These are phyloP conservation scores for Aspergillus tubingensis DNA, from an alignment of 2,329 filamentous ascomycete genomes.

Conservation along the genomic window DNA sequence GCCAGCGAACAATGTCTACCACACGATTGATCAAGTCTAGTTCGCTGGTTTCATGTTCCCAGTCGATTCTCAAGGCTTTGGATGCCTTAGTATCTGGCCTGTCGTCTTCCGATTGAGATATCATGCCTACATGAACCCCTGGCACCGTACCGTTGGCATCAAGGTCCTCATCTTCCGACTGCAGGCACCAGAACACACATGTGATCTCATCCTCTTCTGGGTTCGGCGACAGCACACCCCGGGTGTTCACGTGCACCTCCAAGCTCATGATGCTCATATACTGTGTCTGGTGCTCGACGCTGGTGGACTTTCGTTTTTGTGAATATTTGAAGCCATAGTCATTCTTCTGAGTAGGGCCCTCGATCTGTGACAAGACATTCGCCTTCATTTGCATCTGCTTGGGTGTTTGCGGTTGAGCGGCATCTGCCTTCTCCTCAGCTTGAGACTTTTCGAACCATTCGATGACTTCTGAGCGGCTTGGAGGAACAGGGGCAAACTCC, in stretches of 20 bases:
- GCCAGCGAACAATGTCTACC: constrained; percentile 77
- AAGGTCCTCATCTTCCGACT: constrained; percentile 67
- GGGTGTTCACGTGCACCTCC: constrained; percentile 87
- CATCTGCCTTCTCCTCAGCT: constrained; percentile 9
- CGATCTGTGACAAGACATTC: constrained; percentile 73
- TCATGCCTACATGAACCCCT: constrained; percentile 66
- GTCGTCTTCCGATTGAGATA: constrained; percentile 68
- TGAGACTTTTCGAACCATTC: constrained; percentile 61
- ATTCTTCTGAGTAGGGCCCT: constrained; percentile 81
- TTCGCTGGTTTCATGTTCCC: constrained; percentile 76
- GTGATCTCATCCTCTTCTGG: constrained; percentile 87
- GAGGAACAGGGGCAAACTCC: constrained; percentile 74
- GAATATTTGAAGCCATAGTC: constrained; percentile 83
- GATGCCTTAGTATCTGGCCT: constrained; percentile 62
- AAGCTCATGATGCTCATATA: constrained; percentile 98
- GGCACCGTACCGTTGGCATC: constrained; percentile 53
- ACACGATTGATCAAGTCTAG: constrained; percentile 82
- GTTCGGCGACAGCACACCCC: constrained; percentile 78
- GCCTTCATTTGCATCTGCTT: constrained; percentile 24
- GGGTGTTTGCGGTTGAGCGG: constrained; percentile 9
- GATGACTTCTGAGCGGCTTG: constrained; percentile 68
- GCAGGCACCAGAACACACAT: constrained; percentile 87
- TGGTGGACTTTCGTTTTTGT: constrained; percentile 71
- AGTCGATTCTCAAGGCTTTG: constrained; percentile 62
- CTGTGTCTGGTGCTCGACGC: constrained; percentile 78